These are phyloP conservation scores for Eragrostis curvula DNA, from an alignment of 176 grass and related monocot genomes.

Conservation along the genomic window DNA sequence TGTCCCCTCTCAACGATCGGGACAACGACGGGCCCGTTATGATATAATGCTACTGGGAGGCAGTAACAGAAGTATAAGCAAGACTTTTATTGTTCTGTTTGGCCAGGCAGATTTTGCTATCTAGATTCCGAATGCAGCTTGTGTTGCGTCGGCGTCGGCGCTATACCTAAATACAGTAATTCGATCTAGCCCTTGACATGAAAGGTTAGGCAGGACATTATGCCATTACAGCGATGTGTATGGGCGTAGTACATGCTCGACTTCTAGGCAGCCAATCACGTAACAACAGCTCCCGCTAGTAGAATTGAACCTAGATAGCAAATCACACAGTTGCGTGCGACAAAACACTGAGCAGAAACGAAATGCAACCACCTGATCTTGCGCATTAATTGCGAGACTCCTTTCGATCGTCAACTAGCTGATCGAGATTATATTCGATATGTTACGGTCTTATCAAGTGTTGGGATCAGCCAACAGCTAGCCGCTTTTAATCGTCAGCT, in stretches of 20 bases:
- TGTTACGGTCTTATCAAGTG: neutral
- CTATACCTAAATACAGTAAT: neutral
- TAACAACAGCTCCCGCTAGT: neutral
- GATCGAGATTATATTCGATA: neutral
- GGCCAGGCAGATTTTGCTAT: too few species aligned
- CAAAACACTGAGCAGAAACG: neutral
- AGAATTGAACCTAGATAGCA: neutral
- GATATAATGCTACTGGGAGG: too few species aligned
- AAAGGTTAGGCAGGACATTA: constrained; percentile 1
- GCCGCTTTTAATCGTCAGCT: neutral
- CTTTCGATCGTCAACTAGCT: neutral
- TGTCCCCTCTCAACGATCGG: too few species aligned
- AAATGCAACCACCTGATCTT: neutral
- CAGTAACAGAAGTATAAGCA: too few species aligned
- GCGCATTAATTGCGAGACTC: neutral
- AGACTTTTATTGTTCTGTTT: too few species aligned
- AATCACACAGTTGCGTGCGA: too few species aligned
- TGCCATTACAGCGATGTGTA: neutral
- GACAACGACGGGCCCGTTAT: too few species aligned
- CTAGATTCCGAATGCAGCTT: neutral
- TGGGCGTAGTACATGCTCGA: neutral
- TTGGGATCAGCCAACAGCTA: neutral
- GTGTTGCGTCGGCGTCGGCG: neutral
- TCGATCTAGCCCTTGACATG: neutral
- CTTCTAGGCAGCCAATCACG: neutral